A percentile compares a stretch with the other conserved stretches of the same genome.
Evolutionary conservation across 805 yeast genomes (phyloP).

Genomic region (Metschnikowia kunwiensis): DNA sequence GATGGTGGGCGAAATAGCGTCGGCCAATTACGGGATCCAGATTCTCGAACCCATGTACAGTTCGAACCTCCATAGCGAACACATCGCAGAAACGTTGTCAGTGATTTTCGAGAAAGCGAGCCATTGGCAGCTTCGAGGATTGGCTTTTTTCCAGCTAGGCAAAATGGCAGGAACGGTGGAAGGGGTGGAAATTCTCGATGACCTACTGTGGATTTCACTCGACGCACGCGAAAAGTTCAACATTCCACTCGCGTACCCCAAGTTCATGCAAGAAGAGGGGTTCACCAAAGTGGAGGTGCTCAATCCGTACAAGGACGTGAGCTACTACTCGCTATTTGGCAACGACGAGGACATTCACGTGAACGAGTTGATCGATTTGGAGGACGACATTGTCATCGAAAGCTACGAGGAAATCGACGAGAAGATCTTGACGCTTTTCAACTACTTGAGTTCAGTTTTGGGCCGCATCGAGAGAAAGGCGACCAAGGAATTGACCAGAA

Average conservation of each 20-base stretch:
- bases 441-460: conserved; percentile 46
- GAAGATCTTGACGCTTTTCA: conserved; percentile 36
- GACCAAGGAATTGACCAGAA: conserved; percentile 51
- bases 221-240: not conserved
- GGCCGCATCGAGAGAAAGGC: conserved; percentile 51
- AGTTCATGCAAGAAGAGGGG: conserved; percentile 14
- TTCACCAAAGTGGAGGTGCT: conserved; percentile 13
- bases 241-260: conserved; percentile 17
- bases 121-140: conserved; percentile 62
- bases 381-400: conserved; percentile 17
- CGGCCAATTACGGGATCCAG: conserved; percentile 64
- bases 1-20: conserved; percentile 83
- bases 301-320: conserved; percentile 16
- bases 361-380: conserved; percentile 10
- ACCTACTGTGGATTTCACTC: conserved; percentile 58
- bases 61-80: conserved; percentile 19
- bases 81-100: conserved; percentile 48
- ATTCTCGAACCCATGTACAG: conserved; percentile 33
- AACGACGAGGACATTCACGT: conserved; percentile 9
- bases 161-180: conserved; percentile 66
- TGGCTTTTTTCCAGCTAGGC: conserved; percentile 77
- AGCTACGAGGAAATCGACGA: conserved; percentile 20
- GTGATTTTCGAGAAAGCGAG: conserved; percentile 31
- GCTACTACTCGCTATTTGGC: conserved; percentile 15
- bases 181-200: conserved; percentile 84